Conservation (phyloP, 2,329 filamentous ascomycete genomes). For the Cryphonectria japonica region DNA sequence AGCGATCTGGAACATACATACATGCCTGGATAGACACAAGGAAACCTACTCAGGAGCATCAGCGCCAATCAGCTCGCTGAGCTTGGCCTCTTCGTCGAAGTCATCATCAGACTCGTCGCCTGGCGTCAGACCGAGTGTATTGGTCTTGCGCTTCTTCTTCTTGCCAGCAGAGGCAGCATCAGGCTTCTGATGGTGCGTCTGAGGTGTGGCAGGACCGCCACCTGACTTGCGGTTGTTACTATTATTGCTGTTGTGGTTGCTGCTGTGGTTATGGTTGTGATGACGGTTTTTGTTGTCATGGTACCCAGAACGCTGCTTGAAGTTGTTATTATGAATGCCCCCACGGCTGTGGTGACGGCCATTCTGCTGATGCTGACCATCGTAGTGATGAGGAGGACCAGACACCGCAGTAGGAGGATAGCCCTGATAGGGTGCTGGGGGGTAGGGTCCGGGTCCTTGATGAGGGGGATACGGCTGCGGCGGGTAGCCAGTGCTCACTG, state of each 20-base stretch:
- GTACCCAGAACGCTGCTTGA: slow-evolving; percentile 42
- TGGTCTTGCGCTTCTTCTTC: slow-evolving; percentile 74
- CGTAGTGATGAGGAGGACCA: slow-evolving; percentile 35
- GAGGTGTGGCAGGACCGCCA: slow-evolving; percentile 34
- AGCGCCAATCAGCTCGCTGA: slow-evolving; percentile 57
- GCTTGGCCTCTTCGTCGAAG: slow-evolving; percentile 69
- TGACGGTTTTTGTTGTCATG: slow-evolving; percentile 44
- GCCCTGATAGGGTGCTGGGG: slow-evolving; percentile 41
- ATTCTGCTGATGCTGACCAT: slow-evolving; percentile 42
- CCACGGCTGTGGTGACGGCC: slow-evolving; percentile 44
- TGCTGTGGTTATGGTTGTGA: slow-evolving; percentile 34
- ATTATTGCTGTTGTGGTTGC: slow-evolving; percentile 31
- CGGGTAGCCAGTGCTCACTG: slow-evolving; percentile 49
- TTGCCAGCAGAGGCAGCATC: slow-evolving; percentile 56
- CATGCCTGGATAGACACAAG: slow-evolving; percentile 18
- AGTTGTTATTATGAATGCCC: slow-evolving; percentile 39
- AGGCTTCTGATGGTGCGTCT: slow-evolving; percentile 52
- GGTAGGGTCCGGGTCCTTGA: slow-evolving; percentile 33
- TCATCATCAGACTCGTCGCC: slow-evolving; percentile 69
- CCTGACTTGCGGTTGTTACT: slow-evolving; percentile 39
- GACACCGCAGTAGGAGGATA: slow-evolving; percentile 44
- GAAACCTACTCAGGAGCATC: slow-evolving; percentile 59
- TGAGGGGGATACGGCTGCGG: slow-evolving; percentile 39
- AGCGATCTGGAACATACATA: slow-evolving; percentile 17
- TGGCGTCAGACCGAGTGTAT: slow-evolving; percentile 72